phyloP scores from a whole-genome alignment of 2,329 filamentous ascomycete species.

The Ceratocystis diversiconidia region DNA sequence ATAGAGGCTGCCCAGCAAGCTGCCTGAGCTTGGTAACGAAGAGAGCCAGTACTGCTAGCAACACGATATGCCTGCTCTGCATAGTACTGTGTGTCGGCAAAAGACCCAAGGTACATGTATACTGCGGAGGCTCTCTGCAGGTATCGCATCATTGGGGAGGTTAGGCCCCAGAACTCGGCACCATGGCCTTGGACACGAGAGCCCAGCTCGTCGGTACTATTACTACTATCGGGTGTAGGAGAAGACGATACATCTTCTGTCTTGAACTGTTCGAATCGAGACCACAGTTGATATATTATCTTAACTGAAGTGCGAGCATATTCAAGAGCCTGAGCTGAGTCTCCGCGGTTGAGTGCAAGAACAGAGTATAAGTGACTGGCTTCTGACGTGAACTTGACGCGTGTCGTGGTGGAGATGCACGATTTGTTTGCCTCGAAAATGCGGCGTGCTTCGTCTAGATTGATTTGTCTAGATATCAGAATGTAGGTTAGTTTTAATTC shows the following conservation, averaged over 20 bases:
- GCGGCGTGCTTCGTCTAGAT: slow-evolving; percentile 13
- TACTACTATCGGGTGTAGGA: slow-evolving; percentile 20
- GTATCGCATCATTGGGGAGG: slow-evolving; percentile 57
- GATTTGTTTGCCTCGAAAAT: slow-evolving; percentile 17
- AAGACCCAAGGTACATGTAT: slow-evolving; percentile 73
- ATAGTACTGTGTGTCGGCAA: slow-evolving; percentile 78
- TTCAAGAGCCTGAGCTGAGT: slow-evolving; percentile 42
- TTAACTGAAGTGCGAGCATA: slow-evolving; percentile 45
- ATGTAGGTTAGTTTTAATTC: not conserved
- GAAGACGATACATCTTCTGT: slow-evolving; percentile 21
- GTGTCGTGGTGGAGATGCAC: slow-evolving; percentile 34
- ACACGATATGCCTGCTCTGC: slow-evolving; percentile 71
- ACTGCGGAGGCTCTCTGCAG: slow-evolving; percentile 61
- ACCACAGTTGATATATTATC: slow-evolving; percentile 42
- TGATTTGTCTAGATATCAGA: slow-evolving; percentile 6
- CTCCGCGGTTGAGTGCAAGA: slow-evolving; percentile 48
- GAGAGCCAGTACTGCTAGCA: slow-evolving; percentile 51
- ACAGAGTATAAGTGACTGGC: slow-evolving; percentile 45
- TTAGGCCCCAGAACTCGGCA: slow-evolving; percentile 65
- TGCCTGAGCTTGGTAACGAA: slow-evolving; percentile 41
- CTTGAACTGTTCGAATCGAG: slow-evolving; percentile 31
- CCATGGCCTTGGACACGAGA: slow-evolving; percentile 21
- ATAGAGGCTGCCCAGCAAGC: slow-evolving; percentile 41
- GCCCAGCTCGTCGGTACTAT: slow-evolving; percentile 16
- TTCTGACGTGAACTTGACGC: slow-evolving; percentile 29